Percentiles rank a stretch among this genome's conserved stretches.
Conservation (phyloP, 225 moss, liverwort and hornwort species). For the Climacium dendroides region DNA sequence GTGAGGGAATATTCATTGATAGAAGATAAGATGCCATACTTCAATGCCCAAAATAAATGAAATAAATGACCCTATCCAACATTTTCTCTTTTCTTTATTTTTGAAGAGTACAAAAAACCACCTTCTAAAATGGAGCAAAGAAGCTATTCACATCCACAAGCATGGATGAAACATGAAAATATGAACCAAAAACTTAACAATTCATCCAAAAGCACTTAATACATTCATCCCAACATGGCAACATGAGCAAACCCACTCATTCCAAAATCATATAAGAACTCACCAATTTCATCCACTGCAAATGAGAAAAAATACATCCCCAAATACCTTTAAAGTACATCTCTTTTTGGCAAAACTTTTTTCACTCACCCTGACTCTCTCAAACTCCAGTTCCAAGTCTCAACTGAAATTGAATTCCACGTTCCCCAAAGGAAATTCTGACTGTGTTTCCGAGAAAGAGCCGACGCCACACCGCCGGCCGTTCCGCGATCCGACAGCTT, state of each 20-base stretch:
- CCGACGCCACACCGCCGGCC: too few relatives aligned
- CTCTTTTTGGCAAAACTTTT: background rate
- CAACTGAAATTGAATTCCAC: background rate
- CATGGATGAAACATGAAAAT: background rate
- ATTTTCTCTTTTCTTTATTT: too few relatives aligned
- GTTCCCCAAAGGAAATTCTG: background rate
- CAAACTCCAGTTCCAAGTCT: background rate
- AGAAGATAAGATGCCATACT: background rate
- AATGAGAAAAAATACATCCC: background rate
- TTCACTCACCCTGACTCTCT: background rate
- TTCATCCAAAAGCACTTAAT: background rate
- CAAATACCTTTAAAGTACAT: background rate
- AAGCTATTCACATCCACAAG: background rate
- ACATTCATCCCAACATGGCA: background rate
- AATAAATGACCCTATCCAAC: too few relatives aligned
- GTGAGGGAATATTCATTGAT: background rate
- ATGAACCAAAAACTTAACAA: background rate
- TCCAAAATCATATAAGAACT: background rate
- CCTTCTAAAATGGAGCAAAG: too few relatives aligned
- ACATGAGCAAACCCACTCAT: background rate
- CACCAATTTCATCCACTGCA: background rate
- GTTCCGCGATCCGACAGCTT: too few relatives aligned
- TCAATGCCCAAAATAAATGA: background rate
- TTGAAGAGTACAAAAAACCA: too few relatives aligned
- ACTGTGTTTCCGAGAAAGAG: background rate